Evolutionary conservation across 352 stramenopile genomes (phyloP).

Genomic region (Phytopythium chamaehyphon): DNA sequence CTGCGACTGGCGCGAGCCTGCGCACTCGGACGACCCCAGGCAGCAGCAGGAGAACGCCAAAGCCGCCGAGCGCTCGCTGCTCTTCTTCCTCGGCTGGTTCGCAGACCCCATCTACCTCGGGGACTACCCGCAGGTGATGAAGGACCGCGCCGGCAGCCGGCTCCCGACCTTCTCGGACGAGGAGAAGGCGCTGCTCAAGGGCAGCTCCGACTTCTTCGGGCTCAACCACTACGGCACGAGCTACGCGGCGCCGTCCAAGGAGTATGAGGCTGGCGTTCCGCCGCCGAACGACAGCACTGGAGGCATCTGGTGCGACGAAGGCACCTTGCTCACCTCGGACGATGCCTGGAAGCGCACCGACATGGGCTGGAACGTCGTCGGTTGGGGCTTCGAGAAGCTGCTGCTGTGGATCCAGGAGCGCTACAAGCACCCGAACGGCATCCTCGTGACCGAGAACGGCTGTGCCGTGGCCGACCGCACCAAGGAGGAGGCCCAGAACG

Average conservation of each 20-base stretch:
- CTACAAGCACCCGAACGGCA: slow-evolving; percentile 66
- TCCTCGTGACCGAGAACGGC: slow-evolving; percentile 94
- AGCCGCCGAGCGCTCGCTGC: slow-evolving; percentile 74
- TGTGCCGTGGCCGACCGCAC: slow-evolving; percentile 58
- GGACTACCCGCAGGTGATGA: slow-evolving; percentile 93
- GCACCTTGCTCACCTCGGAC: slow-evolving; percentile 36
- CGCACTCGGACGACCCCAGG: slow-evolving; percentile 34
- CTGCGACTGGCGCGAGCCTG: slow-evolving; percentile 87
- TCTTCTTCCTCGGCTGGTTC: slow-evolving; percentile 91
- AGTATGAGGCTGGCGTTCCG: slow-evolving; percentile 32
- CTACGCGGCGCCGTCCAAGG: slow-evolving; percentile 37
- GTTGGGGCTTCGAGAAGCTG: slow-evolving; percentile 84
- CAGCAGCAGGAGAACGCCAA: slow-evolving; percentile 52
- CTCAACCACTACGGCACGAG: slow-evolving; percentile 93
- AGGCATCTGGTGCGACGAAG: slow-evolving; percentile 31
- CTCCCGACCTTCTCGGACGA: slow-evolving; percentile 88
- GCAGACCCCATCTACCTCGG: slow-evolving; percentile 90
- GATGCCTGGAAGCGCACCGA: slow-evolving; percentile 64
- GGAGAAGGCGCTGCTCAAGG: slow-evolving; percentile 74
- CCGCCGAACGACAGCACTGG: slow-evolving; percentile 27
- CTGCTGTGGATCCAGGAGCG: slow-evolving; percentile 87
- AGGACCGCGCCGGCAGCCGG: slow-evolving; percentile 65
- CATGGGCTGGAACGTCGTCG: slow-evolving; percentile 80
- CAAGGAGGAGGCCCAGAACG: slow-evolving; percentile 72
- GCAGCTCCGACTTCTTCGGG: slow-evolving; percentile 91